A percentile compares a stretch with the other conserved stretches of the same genome.
phyloP scores from a whole-genome alignment of 768 basidiomycete species.

The Ramaria rubella region DNA sequence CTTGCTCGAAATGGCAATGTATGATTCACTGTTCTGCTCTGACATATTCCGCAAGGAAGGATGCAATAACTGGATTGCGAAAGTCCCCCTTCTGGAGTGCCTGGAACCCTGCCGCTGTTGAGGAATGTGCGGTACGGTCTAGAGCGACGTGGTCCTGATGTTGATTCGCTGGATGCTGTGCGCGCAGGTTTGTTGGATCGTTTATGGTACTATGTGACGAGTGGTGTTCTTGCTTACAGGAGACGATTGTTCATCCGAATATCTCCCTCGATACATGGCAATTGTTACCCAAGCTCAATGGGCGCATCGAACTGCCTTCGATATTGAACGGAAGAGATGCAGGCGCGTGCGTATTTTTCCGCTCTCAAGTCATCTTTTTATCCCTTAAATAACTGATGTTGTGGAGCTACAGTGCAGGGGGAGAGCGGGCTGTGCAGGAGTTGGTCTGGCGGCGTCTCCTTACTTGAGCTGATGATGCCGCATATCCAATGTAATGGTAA shows the following conservation, averaged over 20 bases:
- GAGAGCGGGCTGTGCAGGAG: slow-evolving; percentile 12
- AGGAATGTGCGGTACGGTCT: slow-evolving; percentile 53
- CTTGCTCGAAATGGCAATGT: too few relatives aligned
- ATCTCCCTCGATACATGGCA: slow-evolving; percentile 33
- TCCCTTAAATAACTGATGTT: background rate
- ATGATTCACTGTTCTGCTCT: too few relatives aligned
- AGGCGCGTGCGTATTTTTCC: slow-evolving; percentile 26
- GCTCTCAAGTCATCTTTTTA: background rate
- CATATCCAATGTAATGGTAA: too few relatives aligned
- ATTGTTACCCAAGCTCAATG: slow-evolving; percentile 34
- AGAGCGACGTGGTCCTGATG: slow-evolving; percentile 30
- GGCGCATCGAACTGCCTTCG: slow-evolving; percentile 46
- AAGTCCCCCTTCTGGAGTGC: slow-evolving; percentile 58
- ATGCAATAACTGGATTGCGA: slow-evolving; percentile 45
- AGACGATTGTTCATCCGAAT: slow-evolving; percentile 48
- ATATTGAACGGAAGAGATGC: slow-evolving; percentile 43
- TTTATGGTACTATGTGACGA: background rate
- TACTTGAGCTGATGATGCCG: too few relatives aligned
- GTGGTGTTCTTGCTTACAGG: slow-evolving; percentile 23
- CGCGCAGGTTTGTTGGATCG: slow-evolving; percentile 35
- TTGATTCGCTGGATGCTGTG: slow-evolving; percentile 31
- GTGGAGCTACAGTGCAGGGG: slow-evolving; percentile 5
- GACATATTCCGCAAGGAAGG: too few relatives aligned
- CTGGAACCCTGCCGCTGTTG: slow-evolving; percentile 63
- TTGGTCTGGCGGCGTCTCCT: slow-evolving; percentile 28